These are phyloP conservation scores for Ambrosia hybrid DNA, from an alignment of 140 eudicot genomes.

Conservation along the genomic window DNA sequence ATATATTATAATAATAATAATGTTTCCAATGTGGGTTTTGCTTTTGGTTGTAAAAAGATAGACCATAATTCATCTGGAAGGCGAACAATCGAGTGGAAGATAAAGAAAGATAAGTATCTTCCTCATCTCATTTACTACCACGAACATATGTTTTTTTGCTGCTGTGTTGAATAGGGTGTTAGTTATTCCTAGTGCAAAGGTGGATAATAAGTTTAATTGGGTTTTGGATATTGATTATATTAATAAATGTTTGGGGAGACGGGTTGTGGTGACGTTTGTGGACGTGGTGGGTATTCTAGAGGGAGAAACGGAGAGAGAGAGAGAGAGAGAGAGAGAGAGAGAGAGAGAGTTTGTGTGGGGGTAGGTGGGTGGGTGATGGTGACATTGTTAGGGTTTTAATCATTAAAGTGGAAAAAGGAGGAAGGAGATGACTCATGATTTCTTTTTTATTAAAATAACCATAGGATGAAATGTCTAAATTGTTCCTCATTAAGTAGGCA, in stretches of 20 bases:
- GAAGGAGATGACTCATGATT: too few species aligned
- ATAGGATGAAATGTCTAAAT: too few species aligned
- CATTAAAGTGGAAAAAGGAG: too few species aligned
- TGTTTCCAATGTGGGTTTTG: conserved; percentile 25
- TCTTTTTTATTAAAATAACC: too few species aligned
- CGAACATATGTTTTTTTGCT: conserved; percentile 95
- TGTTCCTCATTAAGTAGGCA: too few species aligned
- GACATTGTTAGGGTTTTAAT: too few species aligned
- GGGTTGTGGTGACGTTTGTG: conserved; percentile 78
- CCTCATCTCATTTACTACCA: conserved; percentile 55
- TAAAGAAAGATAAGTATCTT: conserved; percentile 62
- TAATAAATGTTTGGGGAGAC: conserved; percentile 68
- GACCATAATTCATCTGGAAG: conserved; percentile 47
- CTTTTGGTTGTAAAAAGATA: conserved; percentile 44
- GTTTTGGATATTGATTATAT: conserved; percentile 93
- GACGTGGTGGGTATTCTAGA: conserved; percentile 13
- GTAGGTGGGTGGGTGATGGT: too few species aligned
- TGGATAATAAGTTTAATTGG: conserved; percentile 73
- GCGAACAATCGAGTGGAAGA: conserved; percentile 81
- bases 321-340: too few species aligned
- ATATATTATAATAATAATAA: not conserved
- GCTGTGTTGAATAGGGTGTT: conserved; percentile 63
- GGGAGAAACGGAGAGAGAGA: too few species aligned
- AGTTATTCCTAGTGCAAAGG: conserved; percentile 78
- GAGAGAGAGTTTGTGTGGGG: too few species aligned